Base-by-base conservation (phyloP, 2,329 filamentous ascomycete species). In the Xylariaceae sp. region DNA sequence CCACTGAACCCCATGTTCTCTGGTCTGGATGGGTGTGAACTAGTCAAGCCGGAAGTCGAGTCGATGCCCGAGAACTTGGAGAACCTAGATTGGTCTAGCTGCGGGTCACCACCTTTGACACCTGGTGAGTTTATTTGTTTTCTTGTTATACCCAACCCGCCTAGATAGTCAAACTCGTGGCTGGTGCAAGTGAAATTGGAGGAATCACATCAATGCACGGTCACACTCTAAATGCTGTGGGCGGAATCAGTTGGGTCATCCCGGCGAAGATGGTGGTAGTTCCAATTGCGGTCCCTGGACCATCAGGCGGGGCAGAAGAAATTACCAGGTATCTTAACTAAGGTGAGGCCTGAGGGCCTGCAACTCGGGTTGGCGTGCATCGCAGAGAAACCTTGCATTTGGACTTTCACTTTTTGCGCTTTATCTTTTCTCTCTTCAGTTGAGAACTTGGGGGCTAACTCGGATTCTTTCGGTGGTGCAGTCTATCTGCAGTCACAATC, bases 41-140 rank as follows among this genome's bases (percentile, higher is more conserved):
- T 66, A 42, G 70, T 81, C 53, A 89, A 90, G 73, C 76, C 84
- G 50, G 83, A 91, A 56, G 73, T 77, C 35, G 84, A 87, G 47
- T 75, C 82, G 17, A 76, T 83, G 54, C 77, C 79, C 16, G 87
- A 93, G 67, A 81, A 82, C 49, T 75, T 91, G 42, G 79, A 86
- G 39, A 74, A 73, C 50, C 73, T 85, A 50, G 86, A 91, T 55
- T 94, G 88, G 85, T 74, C 84, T 43, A 81, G 77, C 62, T 84
- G 81, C 45, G 78, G 79, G 44, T 95, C 90, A 24, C 89, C 90
- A 38, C 88, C 89, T 18, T 81, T 95, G 78, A 94, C 89, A 57
- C 89, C 90, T 78, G 81, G 89, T 95, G 83, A 72, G 88, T 79
- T 45, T 2, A 33, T 33, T 34, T 37, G 29, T 39, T 47, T 48